phyloP scores from a whole-genome alignment of 2,329 filamentous ascomycete genomes.

The Diaporthe aspalathi region DNA sequence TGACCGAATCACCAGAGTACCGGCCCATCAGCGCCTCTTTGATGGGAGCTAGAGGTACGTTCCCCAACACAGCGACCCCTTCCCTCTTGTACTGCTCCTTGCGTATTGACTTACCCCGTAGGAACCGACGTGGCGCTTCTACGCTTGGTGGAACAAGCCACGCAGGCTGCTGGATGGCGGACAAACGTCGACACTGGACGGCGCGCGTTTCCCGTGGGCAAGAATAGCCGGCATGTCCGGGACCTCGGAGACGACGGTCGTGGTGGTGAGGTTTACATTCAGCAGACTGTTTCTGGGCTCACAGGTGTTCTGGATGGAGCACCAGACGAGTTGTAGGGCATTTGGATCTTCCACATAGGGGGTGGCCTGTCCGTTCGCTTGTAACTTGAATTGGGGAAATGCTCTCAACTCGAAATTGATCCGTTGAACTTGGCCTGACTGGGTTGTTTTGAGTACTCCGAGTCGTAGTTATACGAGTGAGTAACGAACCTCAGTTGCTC shows the following conservation, averaged over 20 bases:
- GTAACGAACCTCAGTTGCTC: too few relatives aligned
- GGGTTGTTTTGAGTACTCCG: too few relatives aligned
- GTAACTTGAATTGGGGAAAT: neutral
- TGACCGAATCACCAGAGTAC: slow-evolving; percentile 32
- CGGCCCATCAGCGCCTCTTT: slow-evolving; percentile 31
- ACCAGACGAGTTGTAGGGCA: slow-evolving; percentile 28
- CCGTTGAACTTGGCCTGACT: too few relatives aligned
- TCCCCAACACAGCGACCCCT: too few relatives aligned
- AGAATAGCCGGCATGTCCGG: slow-evolving; percentile 32
- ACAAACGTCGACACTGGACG: slow-evolving; percentile 31
- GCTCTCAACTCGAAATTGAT: too few relatives aligned
- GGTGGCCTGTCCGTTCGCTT: neutral
- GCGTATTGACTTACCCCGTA: neutral
- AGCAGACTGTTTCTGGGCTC: neutral
- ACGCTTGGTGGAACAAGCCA: slow-evolving; percentile 20
- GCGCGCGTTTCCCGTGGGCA: slow-evolving; percentile 32
- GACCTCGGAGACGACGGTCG: slow-evolving; percentile 2
- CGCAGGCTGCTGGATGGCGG: slow-evolving; percentile 31
- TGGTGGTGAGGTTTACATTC: neutral
- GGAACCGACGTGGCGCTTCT: slow-evolving; percentile 35
- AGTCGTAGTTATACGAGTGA: too few relatives aligned
- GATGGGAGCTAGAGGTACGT: slow-evolving; percentile 36
- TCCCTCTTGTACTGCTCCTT: neutral
- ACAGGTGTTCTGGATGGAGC: too few relatives aligned
- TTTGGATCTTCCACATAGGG: neutral